Evolutionary conservation across 1,284 basidiomycete genomes (phyloP).

Genomic region (Vanrija pseudolonga): DNA sequence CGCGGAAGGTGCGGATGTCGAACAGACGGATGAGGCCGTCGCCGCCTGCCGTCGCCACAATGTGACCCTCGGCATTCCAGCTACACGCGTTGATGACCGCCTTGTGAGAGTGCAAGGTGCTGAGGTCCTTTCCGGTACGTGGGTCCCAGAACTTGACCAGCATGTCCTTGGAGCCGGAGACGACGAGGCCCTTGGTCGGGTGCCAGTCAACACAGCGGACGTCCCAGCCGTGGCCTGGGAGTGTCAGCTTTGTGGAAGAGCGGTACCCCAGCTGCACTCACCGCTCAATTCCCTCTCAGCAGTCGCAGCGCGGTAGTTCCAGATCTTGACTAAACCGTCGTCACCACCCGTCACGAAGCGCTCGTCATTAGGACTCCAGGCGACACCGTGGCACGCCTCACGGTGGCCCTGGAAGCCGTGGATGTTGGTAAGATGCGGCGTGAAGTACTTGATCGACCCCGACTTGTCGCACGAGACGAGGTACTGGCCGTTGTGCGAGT

Average conservation of each 20-base stretch:
- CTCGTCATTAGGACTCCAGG: conserved; percentile 85
- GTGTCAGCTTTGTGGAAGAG: no score
- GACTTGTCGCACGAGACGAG: conserved; percentile 89
- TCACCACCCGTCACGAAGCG: conserved; percentile 92
- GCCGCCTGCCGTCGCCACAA: conserved; percentile 87
- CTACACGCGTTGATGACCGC: conserved; percentile 89
- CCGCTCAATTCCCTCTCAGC: conserved; percentile 84
- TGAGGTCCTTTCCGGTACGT: conserved; percentile 76
- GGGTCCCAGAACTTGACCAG: conserved; percentile 99
- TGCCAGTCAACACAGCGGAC: conserved; percentile 99
- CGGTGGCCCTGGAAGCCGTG: conserved; percentile 87
- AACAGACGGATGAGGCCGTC: conserved; percentile 96
- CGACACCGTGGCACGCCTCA: conserved; percentile 84
- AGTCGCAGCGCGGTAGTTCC: conserved; percentile 87
- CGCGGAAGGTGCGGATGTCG: conserved; percentile 96
- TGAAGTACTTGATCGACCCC: conserved; percentile 97
- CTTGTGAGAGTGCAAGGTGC: conserved; percentile 93
- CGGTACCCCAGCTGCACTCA: conserved; percentile 40
- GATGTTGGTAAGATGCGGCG: conserved; percentile 97
- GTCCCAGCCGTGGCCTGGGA: conserved; percentile 90
- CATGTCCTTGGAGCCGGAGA: conserved; percentile 94
- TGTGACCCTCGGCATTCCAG: conserved; percentile 90
- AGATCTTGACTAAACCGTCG: conserved; percentile 88
- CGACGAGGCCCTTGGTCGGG: conserved; percentile 88
- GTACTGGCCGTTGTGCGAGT: conserved; percentile 85